Conservation (phyloP, 768 basidiomycete genomes). For the Tylopilus sp. region DNA sequence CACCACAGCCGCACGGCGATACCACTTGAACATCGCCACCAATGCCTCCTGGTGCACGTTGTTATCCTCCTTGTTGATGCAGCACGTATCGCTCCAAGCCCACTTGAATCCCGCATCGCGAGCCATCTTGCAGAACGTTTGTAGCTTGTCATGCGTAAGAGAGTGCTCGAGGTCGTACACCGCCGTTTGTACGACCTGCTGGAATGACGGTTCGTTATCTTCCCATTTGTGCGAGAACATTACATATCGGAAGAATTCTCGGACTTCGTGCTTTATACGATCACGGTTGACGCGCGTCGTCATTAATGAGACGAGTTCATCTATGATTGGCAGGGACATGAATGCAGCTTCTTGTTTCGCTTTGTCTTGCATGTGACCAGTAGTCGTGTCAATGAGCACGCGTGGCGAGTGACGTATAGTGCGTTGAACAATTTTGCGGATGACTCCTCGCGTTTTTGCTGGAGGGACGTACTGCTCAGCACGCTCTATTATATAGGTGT, state of each 20-base stretch:
- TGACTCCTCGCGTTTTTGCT: neutral
- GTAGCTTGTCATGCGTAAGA: too few species aligned
- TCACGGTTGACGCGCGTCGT: neutral
- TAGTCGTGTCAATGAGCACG: constrained; percentile 1
- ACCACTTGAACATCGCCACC: too few species aligned
- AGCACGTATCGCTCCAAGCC: too few species aligned
- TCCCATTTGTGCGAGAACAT: too few species aligned
- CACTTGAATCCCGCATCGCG: too few species aligned
- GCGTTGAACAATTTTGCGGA: neutral
- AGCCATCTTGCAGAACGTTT: too few species aligned
- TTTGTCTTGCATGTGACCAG: neutral
- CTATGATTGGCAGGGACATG: neutral
- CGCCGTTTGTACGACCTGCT: too few species aligned
- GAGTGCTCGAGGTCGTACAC: neutral
- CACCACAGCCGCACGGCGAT: too few species aligned
- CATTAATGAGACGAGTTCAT: neutral
- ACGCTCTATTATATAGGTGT: neutral
- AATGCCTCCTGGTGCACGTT: too few species aligned
- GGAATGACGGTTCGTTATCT: too few species aligned
- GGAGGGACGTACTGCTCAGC: neutral
- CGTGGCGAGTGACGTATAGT: too few species aligned
- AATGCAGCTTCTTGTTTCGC: neutral
- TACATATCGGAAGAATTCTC: neutral
- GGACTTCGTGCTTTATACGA: neutral
- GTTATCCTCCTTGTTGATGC: too few species aligned